phyloP scores from a whole-genome alignment of 2,329 filamentous ascomycete genomes.

The Cordyceps cicadae region DNA sequence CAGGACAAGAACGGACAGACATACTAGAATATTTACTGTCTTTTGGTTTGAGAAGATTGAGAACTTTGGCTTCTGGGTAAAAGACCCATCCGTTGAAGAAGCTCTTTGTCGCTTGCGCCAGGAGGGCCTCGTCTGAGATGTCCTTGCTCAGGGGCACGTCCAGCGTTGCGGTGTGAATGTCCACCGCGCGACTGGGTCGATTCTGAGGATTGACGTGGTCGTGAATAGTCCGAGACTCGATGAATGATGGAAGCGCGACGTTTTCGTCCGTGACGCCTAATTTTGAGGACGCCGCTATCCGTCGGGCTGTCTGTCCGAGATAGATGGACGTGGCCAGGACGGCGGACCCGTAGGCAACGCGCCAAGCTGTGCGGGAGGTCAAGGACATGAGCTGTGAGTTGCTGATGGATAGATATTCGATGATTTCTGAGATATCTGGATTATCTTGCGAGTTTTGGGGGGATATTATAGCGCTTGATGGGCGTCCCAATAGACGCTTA shows the following conservation, averaged over 20 bases:
- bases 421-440: not conserved
- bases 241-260: not conserved
- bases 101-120: conserved; percentile 21
- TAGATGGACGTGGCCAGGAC: not conserved
- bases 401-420: not conserved
- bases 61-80: conserved; percentile 18
- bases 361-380: not conserved
- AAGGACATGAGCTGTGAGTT: not conserved
- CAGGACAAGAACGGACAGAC: not conserved
- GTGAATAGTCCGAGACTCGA: not conserved
- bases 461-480: not conserved
- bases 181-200: conserved; percentile 13
- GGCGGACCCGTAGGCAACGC: not conserved
- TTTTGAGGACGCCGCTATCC: not conserved
- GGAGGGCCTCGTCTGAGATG: conserved; percentile 20
- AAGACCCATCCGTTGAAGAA: conserved; percentile 26
- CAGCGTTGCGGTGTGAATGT: conserved; percentile 20
- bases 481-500: not conserved
- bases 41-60: not conserved
- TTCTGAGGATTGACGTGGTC: conserved; percentile 20
- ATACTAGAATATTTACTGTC: conserved; percentile 2
- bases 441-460: not conserved
- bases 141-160: conserved; percentile 11
- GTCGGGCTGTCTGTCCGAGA: not conserved
- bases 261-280: not conserved